Evolutionary conservation across 306 rosid genomes (phyloP).

Genomic region (Trifolium subterraneum): DNA sequence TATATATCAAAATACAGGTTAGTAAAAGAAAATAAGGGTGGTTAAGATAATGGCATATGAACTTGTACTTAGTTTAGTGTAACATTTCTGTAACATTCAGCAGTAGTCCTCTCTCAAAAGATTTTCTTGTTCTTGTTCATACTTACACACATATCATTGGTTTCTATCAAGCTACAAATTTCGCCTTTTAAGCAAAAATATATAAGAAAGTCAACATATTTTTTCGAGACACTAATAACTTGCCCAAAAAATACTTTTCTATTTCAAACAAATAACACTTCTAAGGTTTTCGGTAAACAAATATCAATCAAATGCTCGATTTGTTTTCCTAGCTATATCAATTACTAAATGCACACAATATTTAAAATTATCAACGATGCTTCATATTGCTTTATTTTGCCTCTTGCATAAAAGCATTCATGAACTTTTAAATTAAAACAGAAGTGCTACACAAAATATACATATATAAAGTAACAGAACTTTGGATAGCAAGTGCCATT

Average conservation of each 20-base stretch:
- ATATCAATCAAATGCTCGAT: not conserved
- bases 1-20: not conserved
- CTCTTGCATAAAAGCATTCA: not conserved
- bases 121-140: not conserved
- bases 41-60: not conserved
- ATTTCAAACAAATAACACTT: not conserved
- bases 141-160: conserved; percentile 4
- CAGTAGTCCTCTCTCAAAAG: not conserved
- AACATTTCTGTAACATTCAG: not conserved
- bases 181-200: not conserved
- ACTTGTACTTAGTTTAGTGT: not conserved
- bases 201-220: conserved; percentile 7
- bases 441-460: not conserved
- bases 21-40: not conserved
- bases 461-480: not conserved
- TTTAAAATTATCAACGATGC: not conserved
- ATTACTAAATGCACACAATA: conserved; percentile 3
- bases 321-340: not conserved
- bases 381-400: not conserved
- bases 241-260: not conserved
- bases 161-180: conserved; percentile 22
- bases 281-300: not conserved
- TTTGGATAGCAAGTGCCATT: not conserved
- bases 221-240: not conserved
- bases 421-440: not conserved